Evolutionary conservation across 106 monocot genomes (phyloP), one percentile per base, ranked within the genome.

Genomic region (Alisma plantagoaquatica): DNA sequence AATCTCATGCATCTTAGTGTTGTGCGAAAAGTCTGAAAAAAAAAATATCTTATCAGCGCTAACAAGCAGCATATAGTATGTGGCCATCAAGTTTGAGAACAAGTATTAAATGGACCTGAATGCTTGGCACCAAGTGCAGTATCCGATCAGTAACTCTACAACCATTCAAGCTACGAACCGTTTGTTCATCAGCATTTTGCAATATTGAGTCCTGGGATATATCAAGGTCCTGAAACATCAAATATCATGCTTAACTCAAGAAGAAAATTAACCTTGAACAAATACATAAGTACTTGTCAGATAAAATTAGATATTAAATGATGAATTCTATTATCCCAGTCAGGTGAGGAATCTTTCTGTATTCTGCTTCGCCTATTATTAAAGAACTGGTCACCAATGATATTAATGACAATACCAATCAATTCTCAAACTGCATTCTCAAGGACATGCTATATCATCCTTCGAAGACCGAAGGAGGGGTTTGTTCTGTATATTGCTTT

Each of bases 121-220:
- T 83, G 51, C 75, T 94, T 63, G 93, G 93, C 55, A 94, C 87
- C 63, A 94, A 59, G 27, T 72, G 68, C 50, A 94, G 73, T 67
- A 87, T 83, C 49, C 63, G 74, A 72, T 96, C 96, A 47, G 96
- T 89, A 38, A 96, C 96, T 67, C 94, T 75, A 53, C 96, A 96
- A 11, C 96, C 89, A 73, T 96, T 96, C 38, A 96, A 65, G 72
- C 96, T 96, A 41, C 84, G 84, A 53, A 88, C 88, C 29, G 96
- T 84, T 33, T 88, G 96, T 54, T 96, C 96, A 74, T 96, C 96
- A 61, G 68, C 84, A 74, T 89, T 96, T 59, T 89, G 81, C 43
- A 96, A 61, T 49, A 96, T 75, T 59, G 84, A 89, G 56, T 96
- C 88, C 59, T 81, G 84, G 19, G 96, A 84, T 31, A 96, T 76